A percentile compares a stretch with the other conserved stretches of the same genome.
phyloP scores from a whole-genome alignment of 140 eudicot species.

The Artemisia princeps region DNA sequence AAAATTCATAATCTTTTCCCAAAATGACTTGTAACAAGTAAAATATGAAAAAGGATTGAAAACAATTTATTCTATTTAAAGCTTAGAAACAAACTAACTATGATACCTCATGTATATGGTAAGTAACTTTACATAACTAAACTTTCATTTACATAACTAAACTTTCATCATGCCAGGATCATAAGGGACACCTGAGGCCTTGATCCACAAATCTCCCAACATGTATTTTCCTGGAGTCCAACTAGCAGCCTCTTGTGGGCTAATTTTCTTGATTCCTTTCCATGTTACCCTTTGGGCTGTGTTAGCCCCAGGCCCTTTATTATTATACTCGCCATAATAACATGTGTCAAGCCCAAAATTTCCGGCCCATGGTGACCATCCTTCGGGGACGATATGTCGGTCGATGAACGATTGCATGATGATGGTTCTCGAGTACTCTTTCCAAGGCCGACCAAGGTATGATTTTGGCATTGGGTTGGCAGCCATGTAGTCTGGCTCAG shows the following conservation, averaged over 20 bases:
- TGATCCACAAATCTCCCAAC: slow-evolving; percentile 42
- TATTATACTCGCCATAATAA: slow-evolving; percentile 45
- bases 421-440: slow-evolving; percentile 54
- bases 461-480: slow-evolving; percentile 24
- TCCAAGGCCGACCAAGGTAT: slow-evolving; percentile 76
- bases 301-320: slow-evolving; percentile 53
- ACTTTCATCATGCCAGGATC: slow-evolving; percentile 35
- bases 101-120: not conserved
- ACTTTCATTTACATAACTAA: slow-evolving; percentile 18
- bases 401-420: slow-evolving; percentile 56
- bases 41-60: not conserved
- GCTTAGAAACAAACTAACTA: not conserved
- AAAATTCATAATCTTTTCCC: too few species aligned
- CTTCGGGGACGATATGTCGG: slow-evolving; percentile 42
- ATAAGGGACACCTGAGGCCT: slow-evolving; percentile 43
- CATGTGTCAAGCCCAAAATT: slow-evolving; percentile 40
- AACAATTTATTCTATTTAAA: not conserved
- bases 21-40: not conserved
- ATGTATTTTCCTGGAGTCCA: slow-evolving; percentile 35
- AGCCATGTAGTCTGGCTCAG: slow-evolving; percentile 20
- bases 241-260: slow-evolving; percentile 24
- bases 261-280: slow-evolving; percentile 40
- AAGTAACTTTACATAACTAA: not conserved
- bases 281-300: slow-evolving; percentile 40
- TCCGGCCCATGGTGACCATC: slow-evolving; percentile 63